Conservation (phyloP, 2,329 filamentous ascomycete species). For the Harringtonia lauricola region DNA sequence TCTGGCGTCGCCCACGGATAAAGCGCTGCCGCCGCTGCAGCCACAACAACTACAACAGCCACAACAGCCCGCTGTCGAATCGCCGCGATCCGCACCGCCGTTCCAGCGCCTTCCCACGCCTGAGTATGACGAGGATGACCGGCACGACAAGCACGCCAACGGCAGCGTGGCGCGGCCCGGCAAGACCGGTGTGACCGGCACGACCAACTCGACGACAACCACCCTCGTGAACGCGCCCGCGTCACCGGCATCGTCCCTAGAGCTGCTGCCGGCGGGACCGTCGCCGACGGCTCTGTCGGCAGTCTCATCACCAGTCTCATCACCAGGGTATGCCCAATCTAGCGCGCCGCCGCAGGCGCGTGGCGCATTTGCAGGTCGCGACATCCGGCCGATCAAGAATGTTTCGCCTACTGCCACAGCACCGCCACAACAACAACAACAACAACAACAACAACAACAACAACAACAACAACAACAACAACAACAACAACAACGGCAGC, state of each 20-base stretch:
- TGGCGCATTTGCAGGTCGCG: slow-evolving; percentile 5
- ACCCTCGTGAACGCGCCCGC: slow-evolving; percentile 26
- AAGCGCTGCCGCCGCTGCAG: background rate
- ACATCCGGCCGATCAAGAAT: slow-evolving; percentile 13
- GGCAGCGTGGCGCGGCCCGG: background rate
- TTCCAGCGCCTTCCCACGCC: slow-evolving; percentile 33
- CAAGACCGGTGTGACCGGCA: background rate
- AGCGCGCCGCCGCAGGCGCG: background rate
- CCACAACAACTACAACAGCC: too few species aligned
- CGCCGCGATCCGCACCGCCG: slow-evolving; percentile 5
- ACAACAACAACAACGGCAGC: slow-evolving; percentile 10
- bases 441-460: background rate
- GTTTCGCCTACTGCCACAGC: too few species aligned
- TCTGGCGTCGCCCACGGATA: background rate
- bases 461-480: background rate
- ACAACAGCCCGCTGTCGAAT: background rate
- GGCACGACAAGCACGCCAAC: slow-evolving; percentile 4
- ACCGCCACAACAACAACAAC: too few species aligned
- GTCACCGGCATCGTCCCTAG: slow-evolving; percentile 23
- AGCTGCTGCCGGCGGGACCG: background rate
- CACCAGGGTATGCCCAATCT: too few species aligned
- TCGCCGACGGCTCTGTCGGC: background rate
- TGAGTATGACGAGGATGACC: slow-evolving; percentile 34
- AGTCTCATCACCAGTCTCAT: too few species aligned
- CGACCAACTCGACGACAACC: background rate